Evolutionary conservation across 306 rosid species (phyloP).

Genomic region (Vicia sativa): DNA sequence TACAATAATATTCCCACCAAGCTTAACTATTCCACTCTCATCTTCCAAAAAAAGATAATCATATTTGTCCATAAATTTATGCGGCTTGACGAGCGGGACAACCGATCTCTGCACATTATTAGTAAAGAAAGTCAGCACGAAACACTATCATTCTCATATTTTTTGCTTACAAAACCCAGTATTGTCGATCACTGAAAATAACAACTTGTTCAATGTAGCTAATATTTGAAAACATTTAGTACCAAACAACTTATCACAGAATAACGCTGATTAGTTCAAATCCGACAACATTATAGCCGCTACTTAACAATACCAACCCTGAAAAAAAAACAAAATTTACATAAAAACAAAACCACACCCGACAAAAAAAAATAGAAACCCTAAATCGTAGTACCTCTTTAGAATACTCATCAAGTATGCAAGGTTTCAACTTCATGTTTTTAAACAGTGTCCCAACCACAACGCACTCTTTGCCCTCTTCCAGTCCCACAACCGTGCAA

Average conservation of each 20-base stretch:
- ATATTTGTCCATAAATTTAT: constrained; percentile 73
- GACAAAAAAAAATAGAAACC: not conserved
- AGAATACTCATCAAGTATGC: constrained; percentile 86
- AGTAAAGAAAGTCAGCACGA: constrained; percentile 29
- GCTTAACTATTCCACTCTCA: constrained; percentile 93
- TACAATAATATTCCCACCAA: constrained; percentile 59
- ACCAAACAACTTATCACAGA: too few species aligned
- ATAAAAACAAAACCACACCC: not conserved
- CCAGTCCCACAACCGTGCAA: constrained; percentile 71
- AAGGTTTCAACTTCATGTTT: constrained; percentile 96
- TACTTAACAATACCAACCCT: too few species aligned
- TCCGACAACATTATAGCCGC: not conserved
- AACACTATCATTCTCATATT: constrained; percentile 23
- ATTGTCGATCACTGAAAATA: not conserved
- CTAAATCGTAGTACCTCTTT: constrained; percentile 55
- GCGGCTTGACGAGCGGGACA: constrained; percentile 69
- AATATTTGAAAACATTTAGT: too few species aligned
- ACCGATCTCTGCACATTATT: constrained; percentile 60
- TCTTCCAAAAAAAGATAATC: constrained; percentile 87
- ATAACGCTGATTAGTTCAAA: not conserved
- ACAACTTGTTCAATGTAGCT: not conserved
- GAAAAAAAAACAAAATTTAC: not conserved
- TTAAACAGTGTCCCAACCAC: constrained; percentile 87
- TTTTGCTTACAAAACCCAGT: constrained; percentile 2
- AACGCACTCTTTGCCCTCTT: constrained; percentile 80